These are phyloP conservation scores for Cryptococcus deneoformans DNA, from an alignment of 1,284 basidiomycete species.

Conservation along the genomic window DNA sequence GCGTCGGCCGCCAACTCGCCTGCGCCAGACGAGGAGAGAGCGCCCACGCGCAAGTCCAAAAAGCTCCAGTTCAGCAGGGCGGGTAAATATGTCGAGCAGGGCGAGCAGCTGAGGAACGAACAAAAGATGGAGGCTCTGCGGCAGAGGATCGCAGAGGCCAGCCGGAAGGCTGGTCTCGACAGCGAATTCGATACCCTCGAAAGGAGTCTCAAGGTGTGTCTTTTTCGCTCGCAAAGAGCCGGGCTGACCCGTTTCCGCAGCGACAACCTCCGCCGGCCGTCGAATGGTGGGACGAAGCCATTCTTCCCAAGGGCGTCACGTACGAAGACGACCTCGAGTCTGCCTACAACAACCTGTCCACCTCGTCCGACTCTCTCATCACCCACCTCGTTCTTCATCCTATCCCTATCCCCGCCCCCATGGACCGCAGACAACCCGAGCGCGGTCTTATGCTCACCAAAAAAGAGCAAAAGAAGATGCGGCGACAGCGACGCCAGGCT, in stretches of 20 bases:
- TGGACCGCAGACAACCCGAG: slow-evolving; percentile 68
- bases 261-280: slow-evolving; percentile 79
- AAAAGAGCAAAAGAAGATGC: slow-evolving; percentile 62
- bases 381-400: slow-evolving; percentile 95
- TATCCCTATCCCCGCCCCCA: slow-evolving; percentile 89
- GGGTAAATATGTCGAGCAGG: slow-evolving; percentile 83
- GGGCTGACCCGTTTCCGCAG: slow-evolving; percentile 45
- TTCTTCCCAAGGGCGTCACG: slow-evolving; percentile 68
- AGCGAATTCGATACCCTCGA: slow-evolving; percentile 87
- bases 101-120: slow-evolving; percentile 77
- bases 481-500: slow-evolving; percentile 80
- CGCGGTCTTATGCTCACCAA: slow-evolving; percentile 78
- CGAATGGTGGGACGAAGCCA: slow-evolving; percentile 96
- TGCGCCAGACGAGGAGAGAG: slow-evolving; percentile 50
- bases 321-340: slow-evolving; percentile 66
- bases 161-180: slow-evolving; percentile 88
- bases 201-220: slow-evolving; percentile 71
- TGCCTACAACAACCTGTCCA: slow-evolving; percentile 54
- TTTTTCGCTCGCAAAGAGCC: not conserved
- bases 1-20: slow-evolving; percentile 25
- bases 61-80: slow-evolving; percentile 82
- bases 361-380: slow-evolving; percentile 70
- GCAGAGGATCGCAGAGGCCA: slow-evolving; percentile 85
- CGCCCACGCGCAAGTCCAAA: slow-evolving; percentile 56
- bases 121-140: slow-evolving; percentile 86